Conservation (phyloP, 225 moss, liverwort and hornwort genomes). For the Polytrichum commune region DNA sequence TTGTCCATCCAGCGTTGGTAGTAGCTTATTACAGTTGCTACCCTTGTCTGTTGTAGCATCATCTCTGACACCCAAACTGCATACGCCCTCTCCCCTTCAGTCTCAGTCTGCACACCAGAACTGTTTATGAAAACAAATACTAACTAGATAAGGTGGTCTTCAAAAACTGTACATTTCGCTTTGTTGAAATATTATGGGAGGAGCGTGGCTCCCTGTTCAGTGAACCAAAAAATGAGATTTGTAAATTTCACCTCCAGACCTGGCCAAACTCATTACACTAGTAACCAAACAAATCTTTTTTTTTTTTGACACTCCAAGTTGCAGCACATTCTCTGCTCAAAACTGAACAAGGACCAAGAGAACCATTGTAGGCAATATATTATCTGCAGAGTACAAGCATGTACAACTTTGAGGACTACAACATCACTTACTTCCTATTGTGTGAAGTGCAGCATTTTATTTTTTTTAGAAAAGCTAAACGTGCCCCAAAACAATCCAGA, state of each 20-base stretch:
- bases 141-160: neutral
- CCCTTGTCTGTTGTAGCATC: slow-evolving; percentile 97
- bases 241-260: neutral
- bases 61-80: slow-evolving; percentile 99
- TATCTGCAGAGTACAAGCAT: too few species aligned
- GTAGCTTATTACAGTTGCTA: slow-evolving; percentile 82
- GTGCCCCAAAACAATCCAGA: neutral
- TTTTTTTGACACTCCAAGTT: neutral
- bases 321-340: too few species aligned
- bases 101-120: slow-evolving; percentile 41
- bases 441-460: neutral
- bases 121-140: slow-evolving; percentile 12
- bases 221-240: neutral
- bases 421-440: neutral
- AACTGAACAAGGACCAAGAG: too few species aligned
- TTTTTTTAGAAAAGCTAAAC: neutral
- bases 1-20: slow-evolving; percentile 86
- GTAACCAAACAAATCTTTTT: neutral
- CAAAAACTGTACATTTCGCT: neutral
- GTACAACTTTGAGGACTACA: too few species aligned
- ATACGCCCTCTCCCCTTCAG: slow-evolving; percentile 70
- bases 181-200: neutral
- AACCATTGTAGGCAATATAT: too few species aligned
- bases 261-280: neutral
- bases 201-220: neutral